Conservation (phyloP, 768 basidiomycete species). For the Astraeus odoratus region DNA sequence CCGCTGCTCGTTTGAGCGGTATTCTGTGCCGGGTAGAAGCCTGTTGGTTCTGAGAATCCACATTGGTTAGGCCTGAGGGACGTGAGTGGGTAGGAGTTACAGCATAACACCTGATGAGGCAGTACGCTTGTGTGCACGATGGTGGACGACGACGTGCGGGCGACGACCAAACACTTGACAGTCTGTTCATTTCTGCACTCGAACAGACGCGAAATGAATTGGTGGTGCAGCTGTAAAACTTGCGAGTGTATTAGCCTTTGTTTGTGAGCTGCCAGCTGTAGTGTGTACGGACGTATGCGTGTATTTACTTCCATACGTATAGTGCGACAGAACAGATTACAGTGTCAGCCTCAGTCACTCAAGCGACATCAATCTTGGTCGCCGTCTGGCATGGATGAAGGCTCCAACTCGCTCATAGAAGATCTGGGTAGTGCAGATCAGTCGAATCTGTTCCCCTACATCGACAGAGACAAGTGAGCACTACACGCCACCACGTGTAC, state of each 20-base stretch:
- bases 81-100: neutral
- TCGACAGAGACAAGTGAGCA: constrained; percentile 64
- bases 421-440: constrained; percentile 41
- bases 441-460: constrained; percentile 50
- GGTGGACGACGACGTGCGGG: constrained; percentile 10
- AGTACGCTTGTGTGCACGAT: constrained; percentile 2
- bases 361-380: no score
- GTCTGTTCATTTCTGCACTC: constrained; percentile 20
- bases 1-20: constrained; percentile 9
- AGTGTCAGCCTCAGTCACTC: no score
- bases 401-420: constrained; percentile 37
- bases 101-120: neutral
- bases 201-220: neutral
- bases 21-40: neutral
- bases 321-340: no score
- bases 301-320: no score
- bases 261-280: no score
- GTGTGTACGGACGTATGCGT: no score
- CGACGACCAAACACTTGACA: constrained; percentile 10
- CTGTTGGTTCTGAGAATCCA: neutral
- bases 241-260: no score
- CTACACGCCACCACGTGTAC: neutral
- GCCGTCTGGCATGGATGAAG: constrained; percentile 10
- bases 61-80: neutral
- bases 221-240: no score